A percentile compares a stretch with the other conserved stretches of the same genome.
These are phyloP conservation scores for Sporobolus alterniflorus DNA, from an alignment of 202 grass and related monocot species.

Conservation along the genomic window DNA sequence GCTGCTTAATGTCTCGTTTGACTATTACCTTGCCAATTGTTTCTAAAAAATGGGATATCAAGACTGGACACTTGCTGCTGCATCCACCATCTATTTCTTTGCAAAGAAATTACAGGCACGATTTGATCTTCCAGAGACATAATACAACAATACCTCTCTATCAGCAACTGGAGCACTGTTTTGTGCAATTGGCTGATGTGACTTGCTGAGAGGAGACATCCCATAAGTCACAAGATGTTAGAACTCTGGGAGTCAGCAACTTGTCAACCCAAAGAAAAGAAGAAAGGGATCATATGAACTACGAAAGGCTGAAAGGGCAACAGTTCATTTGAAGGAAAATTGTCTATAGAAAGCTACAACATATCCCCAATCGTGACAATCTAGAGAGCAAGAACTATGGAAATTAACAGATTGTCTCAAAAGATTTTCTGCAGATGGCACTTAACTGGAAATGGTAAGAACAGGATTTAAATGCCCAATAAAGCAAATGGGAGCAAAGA, in stretches of 20 bases:
- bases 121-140: background rate
- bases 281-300: too few relatives aligned
- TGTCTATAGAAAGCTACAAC: background rate
- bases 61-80: background rate
- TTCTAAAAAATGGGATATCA: too few relatives aligned
- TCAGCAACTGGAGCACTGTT: background rate
- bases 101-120: background rate
- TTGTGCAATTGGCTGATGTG: conserved; percentile 23
- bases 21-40: too few relatives aligned
- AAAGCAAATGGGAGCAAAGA: conserved; percentile 13
- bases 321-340: background rate
- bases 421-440: too few relatives aligned
- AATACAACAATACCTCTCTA: conserved; percentile 66
- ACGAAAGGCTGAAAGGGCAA: background rate
- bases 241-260: background rate
- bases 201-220: background rate
- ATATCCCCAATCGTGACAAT: background rate
- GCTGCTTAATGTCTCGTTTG: too few relatives aligned
- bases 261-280: too few relatives aligned
- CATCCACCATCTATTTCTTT: background rate
- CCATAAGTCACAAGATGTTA: background rate
- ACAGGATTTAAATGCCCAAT: background rate
- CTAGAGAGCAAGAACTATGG: background rate
- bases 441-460: background rate
- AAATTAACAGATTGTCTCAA: too few relatives aligned